phyloP scores from a whole-genome alignment of 2,329 filamentous ascomycete species.

The Penicillium sp. region DNA sequence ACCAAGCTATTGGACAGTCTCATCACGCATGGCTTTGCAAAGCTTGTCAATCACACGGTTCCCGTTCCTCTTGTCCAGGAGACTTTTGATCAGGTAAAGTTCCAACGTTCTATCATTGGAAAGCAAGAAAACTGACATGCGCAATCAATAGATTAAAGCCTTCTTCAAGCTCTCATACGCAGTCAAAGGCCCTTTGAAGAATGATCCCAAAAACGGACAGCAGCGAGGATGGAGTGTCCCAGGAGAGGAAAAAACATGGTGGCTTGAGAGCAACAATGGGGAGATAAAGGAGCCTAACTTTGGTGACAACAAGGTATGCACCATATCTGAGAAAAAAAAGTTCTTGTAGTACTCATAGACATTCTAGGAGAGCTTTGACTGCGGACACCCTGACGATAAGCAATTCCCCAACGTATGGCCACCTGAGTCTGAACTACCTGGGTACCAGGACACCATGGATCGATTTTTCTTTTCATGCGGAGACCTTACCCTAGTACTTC shows the following conservation, averaged over 20 bases:
- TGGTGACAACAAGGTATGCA: not conserved
- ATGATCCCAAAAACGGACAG: not conserved
- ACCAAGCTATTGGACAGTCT: not conserved
- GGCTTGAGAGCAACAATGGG: not conserved
- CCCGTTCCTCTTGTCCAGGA: not conserved
- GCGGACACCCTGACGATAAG: constrained; percentile 4
- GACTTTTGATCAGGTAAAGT: not conserved
- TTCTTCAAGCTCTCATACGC: not conserved
- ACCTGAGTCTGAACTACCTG: constrained; percentile 2
- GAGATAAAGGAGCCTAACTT: not conserved
- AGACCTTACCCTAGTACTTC: constrained; percentile 2
- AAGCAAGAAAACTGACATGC: not conserved
- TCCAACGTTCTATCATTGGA: not conserved
- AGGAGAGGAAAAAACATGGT: not conserved
- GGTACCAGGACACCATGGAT: constrained; percentile 4
- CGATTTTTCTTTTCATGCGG: constrained; percentile 6
- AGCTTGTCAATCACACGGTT: not conserved
- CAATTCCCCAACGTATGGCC: constrained; percentile 10
- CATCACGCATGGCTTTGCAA: not conserved
- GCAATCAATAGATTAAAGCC: not conserved
- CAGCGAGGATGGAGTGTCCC: not conserved
- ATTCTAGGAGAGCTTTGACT: constrained; percentile 8
- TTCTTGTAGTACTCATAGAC: not conserved
- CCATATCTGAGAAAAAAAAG: not conserved
- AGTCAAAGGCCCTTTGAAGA: not conserved